Evolutionary conservation across 139 green algal species (phyloP).

Genomic region (Astrephomene gubernaculifera): DNA sequence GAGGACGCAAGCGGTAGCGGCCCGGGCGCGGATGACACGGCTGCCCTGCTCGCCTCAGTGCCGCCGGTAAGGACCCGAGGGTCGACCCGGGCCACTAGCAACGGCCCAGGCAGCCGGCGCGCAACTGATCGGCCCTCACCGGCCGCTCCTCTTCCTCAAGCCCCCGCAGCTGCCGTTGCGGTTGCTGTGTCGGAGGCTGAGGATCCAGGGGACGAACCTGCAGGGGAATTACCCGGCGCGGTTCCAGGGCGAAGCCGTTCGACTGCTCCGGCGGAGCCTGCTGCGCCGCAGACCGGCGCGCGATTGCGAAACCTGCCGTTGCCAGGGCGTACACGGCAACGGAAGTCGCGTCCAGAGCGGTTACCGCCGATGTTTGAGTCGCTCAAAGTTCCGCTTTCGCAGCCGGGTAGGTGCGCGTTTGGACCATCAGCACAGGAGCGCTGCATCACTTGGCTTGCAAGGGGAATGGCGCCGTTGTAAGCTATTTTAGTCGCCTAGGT

Average conservation of each 20-base stretch:
- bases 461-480: no score
- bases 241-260: no score
- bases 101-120: neutral
- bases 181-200: neutral
- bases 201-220: no score
- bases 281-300: no score
- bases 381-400: slow-evolving; percentile 6
- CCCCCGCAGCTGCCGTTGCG: neutral
- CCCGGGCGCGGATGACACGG: neutral
- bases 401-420: neutral
- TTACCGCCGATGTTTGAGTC: slow-evolving; percentile 10
- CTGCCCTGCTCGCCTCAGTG: neutral
- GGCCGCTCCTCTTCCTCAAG: neutral
- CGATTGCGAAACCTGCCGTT: no score
- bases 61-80: slow-evolving; percentile 3
- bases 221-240: no score
- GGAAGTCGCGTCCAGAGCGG: slow-evolving; percentile 66
- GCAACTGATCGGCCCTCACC: slow-evolving; percentile 1
- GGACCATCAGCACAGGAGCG: no score
- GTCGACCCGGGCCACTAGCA: neutral
- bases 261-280: no score
- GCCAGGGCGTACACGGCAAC: slow-evolving; percentile 22
- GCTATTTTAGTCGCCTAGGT: no score
- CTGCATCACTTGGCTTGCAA: no score
- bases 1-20: neutral